These are phyloP conservation scores for Diaporthe ampelina DNA, from an alignment of 2,329 filamentous ascomycete genomes.

Conservation along the genomic window DNA sequence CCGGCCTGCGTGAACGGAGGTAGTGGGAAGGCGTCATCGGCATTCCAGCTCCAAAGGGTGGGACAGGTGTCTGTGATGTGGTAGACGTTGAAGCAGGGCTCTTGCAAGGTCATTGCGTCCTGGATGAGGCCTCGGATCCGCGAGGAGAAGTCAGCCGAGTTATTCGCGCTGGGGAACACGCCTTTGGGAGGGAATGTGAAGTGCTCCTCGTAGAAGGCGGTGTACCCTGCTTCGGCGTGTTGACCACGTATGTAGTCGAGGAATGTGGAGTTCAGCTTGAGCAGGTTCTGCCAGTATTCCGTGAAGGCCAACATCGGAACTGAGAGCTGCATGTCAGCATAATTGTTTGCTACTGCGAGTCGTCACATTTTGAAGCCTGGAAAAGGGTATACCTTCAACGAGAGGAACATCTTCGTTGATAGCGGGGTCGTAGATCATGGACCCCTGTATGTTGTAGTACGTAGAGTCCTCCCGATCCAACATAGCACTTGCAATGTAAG, in stretches of 20 bases:
- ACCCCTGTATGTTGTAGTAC: slow-evolving; percentile 53
- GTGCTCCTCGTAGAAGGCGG: slow-evolving; percentile 64
- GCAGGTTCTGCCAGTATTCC: slow-evolving; percentile 14
- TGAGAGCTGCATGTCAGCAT: background rate
- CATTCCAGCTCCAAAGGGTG: slow-evolving; percentile 62
- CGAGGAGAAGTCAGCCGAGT: slow-evolving; percentile 23
- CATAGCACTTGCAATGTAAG: slow-evolving; percentile 69
- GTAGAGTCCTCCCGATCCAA: slow-evolving; percentile 57
- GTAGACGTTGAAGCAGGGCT: slow-evolving; percentile 81
- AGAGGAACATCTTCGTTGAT: slow-evolving; percentile 63
- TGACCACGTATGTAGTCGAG: slow-evolving; percentile 58
- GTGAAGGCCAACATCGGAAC: slow-evolving; percentile 21
- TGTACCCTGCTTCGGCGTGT: slow-evolving; percentile 67
- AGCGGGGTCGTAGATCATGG: slow-evolving; percentile 76
- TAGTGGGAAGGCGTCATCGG: slow-evolving; percentile 17
- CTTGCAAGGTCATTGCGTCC: slow-evolving; percentile 59
- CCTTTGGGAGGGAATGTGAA: slow-evolving; percentile 45
- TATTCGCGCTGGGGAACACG: slow-evolving; percentile 19
- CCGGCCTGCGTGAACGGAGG: slow-evolving; percentile 33
- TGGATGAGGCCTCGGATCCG: slow-evolving; percentile 34
- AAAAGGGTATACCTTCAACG: slow-evolving; percentile 20
- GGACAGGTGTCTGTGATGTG: slow-evolving; percentile 77
- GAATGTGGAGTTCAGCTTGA: slow-evolving; percentile 43
- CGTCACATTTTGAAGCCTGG: background rate
- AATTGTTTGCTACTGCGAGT: background rate